These are phyloP conservation scores for Cytospora chrysosperma DNA, from an alignment of 2,329 filamentous ascomycete species.

Conservation along the genomic window DNA sequence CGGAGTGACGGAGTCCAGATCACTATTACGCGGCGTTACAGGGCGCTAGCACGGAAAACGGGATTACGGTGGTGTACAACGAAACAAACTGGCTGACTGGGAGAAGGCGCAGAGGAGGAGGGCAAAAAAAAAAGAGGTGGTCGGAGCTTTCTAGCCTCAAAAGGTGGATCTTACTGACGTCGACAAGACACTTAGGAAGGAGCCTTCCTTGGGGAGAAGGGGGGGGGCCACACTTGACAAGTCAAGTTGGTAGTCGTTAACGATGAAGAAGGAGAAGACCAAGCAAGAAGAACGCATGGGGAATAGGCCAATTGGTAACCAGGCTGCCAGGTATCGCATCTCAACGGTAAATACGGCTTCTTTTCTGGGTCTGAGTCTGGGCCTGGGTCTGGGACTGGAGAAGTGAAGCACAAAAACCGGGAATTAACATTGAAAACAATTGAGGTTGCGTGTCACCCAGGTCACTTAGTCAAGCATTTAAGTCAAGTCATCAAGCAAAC, in stretches of 20 bases:
- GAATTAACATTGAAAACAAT: neutral
- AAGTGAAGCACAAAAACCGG: neutral
- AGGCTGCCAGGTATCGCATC: too few relatives aligned
- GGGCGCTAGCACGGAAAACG: neutral
- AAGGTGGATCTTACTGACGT: neutral
- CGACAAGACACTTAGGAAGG: too few relatives aligned
- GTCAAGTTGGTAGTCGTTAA: too few relatives aligned
- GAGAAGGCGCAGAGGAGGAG: neutral
- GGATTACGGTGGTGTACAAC: neutral
- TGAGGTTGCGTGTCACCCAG: neutral
- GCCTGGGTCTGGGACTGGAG: neutral
- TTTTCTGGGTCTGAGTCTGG: too few relatives aligned
- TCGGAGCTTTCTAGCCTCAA: neutral
- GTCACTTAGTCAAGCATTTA: too few relatives aligned
- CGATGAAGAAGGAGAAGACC: too few relatives aligned
- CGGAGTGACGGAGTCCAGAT: neutral
- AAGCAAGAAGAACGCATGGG: neutral
- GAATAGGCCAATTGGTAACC: too few relatives aligned
- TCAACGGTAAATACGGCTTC: neutral
- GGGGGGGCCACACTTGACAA: too few relatives aligned
- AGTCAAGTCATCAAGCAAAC: too few relatives aligned
- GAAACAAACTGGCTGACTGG: neutral
- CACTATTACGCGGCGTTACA: neutral
- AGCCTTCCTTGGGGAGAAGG: too few relatives aligned
- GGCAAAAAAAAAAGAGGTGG: neutral